Conservation (phyloP, 2,329 filamentous ascomycete species). For the Didymella exigua region DNA sequence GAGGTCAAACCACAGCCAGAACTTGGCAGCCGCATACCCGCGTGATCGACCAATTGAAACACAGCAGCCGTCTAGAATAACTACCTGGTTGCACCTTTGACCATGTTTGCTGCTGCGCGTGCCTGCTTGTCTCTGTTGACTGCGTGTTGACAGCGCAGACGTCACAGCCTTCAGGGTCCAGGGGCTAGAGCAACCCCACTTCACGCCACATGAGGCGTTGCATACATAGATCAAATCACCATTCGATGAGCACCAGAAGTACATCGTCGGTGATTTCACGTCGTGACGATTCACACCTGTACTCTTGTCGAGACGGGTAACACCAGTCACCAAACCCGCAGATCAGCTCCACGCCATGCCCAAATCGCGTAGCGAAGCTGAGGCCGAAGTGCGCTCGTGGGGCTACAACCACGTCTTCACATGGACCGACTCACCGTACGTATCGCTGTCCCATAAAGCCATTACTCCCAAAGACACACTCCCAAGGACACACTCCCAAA, state of each 20-base stretch:
- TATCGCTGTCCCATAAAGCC: too few species aligned
- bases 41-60: slow-evolving; percentile 28
- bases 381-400: slow-evolving; percentile 70
- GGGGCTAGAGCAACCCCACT: background rate
- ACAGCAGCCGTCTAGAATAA: slow-evolving; percentile 2
- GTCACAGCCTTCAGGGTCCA: slow-evolving; percentile 15
- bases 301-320: background rate
- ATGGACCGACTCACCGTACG: slow-evolving; percentile 73
- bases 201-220: slow-evolving; percentile 7
- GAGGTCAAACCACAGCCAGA: slow-evolving; percentile 8
- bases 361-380: slow-evolving; percentile 56
- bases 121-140: slow-evolving; percentile 2
- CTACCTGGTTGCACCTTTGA: background rate
- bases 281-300: too few species aligned
- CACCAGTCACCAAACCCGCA: background rate
- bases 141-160: slow-evolving; percentile 12
- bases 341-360: slow-evolving; percentile 28
- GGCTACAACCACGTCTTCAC: slow-evolving; percentile 73
- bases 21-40: slow-evolving; percentile 33
- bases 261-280: too few species aligned
- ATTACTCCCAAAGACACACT: too few species aligned
- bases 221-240: too few species aligned
- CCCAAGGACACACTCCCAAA: too few species aligned
- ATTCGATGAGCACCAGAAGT: background rate
- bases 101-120: background rate